A percentile compares a stretch with the other conserved stretches of the same genome.
Evolutionary conservation across 257 asterid species (phyloP).

Genomic region (Solanum bulbocastanum): DNA sequence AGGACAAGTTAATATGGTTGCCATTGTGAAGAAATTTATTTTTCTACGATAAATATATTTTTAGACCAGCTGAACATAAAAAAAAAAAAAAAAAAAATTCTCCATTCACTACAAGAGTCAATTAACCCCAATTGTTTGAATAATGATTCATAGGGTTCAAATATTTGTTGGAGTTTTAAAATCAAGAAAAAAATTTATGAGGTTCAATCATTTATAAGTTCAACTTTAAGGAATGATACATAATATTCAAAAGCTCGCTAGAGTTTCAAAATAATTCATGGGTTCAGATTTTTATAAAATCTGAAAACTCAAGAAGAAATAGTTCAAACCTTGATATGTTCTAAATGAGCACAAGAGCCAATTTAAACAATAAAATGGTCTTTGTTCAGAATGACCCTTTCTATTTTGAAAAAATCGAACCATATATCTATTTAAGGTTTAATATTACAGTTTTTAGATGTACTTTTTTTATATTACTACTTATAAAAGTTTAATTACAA

Average conservation of each 20-base stretch:
- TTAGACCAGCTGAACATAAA: too few relatives aligned
- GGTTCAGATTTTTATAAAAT: too few relatives aligned
- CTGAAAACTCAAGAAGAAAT: neutral
- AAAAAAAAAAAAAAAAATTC: too few relatives aligned
- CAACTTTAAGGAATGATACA: neutral
- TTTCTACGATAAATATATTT: too few relatives aligned
- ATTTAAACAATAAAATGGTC: neutral
- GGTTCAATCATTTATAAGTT: neutral
- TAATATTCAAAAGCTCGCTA: neutral
- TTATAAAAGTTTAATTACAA: too few relatives aligned
- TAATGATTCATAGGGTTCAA: neutral
- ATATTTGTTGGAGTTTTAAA: neutral
- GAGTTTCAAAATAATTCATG: neutral
- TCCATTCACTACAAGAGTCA: neutral
- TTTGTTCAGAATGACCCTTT: neutral
- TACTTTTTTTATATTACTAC: too few relatives aligned
- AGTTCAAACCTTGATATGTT: neutral
- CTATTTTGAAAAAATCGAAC: too few relatives aligned
- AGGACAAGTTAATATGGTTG: too few relatives aligned
- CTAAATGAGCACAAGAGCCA: neutral
- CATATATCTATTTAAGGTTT: too few relatives aligned
- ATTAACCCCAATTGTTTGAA: neutral
- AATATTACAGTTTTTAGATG: too few relatives aligned
- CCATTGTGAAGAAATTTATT: too few relatives aligned
- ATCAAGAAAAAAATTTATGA: neutral